phyloP scores from a whole-genome alignment of 345 rosid genomes.

The Bruguiera gymnorhiza region DNA sequence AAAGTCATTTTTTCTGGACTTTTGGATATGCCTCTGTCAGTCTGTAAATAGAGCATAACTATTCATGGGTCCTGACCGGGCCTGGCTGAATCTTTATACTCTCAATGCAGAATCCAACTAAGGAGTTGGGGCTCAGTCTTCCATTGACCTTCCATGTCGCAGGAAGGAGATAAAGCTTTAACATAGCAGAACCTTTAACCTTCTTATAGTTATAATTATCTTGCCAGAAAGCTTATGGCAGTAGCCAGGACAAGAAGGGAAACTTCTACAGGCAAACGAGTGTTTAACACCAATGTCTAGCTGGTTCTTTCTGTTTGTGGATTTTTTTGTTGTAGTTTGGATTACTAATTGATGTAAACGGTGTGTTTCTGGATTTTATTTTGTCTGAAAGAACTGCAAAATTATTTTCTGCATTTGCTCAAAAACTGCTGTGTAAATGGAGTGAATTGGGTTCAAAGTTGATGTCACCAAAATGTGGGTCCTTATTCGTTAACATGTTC shows the following conservation, averaged over 20 bases:
- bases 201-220: slow-evolving; percentile 22
- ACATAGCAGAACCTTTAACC: slow-evolving; percentile 25
- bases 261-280: slow-evolving; percentile 27
- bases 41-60: slow-evolving; percentile 64
- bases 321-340: slow-evolving; percentile 22
- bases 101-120: slow-evolving; percentile 44
- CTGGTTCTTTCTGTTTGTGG: slow-evolving; percentile 21
- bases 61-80: slow-evolving; percentile 35
- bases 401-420: slow-evolving; percentile 9
- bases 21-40: slow-evolving; percentile 45
- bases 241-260: slow-evolving; percentile 25
- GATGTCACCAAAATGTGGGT: too few species aligned
- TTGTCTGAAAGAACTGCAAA: slow-evolving; percentile 19
- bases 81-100: slow-evolving; percentile 42
- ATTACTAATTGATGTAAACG: slow-evolving; percentile 18
- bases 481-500: not conserved
- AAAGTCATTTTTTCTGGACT: slow-evolving; percentile 34
- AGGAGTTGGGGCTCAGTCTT: slow-evolving; percentile 62
- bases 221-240: slow-evolving; percentile 19
- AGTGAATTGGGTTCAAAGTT: not conserved
- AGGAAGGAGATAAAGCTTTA: slow-evolving; percentile 36
- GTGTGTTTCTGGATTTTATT: slow-evolving; percentile 9
- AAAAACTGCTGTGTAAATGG: not conserved
- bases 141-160: slow-evolving; percentile 46
- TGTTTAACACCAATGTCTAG: slow-evolving; percentile 26